These are phyloP conservation scores for Bidens hawaiensis DNA, from an alignment of 140 eudicot species.

Conservation along the genomic window DNA sequence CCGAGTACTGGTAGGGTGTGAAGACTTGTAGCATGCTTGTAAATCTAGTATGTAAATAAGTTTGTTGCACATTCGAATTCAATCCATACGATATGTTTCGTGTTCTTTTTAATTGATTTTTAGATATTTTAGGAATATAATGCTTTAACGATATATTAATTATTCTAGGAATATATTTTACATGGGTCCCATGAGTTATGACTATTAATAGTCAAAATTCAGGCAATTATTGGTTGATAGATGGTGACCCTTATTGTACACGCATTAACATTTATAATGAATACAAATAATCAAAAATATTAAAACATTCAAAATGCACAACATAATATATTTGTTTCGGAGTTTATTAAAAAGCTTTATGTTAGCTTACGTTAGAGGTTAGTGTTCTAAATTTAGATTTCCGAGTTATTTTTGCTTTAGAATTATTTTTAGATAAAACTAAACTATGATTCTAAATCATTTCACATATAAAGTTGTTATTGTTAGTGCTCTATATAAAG, in stretches of 20 bases:
- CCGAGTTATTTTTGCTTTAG: too few relatives aligned
- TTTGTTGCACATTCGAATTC: background rate
- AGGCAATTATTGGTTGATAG: constrained; percentile 15
- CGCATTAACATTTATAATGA: background rate
- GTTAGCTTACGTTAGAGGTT: too few relatives aligned
- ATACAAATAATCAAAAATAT: background rate
- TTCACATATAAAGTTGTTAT: too few relatives aligned
- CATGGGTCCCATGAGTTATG: constrained; percentile 6
- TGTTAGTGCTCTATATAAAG: too few relatives aligned
- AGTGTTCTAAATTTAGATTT: too few relatives aligned
- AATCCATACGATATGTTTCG: background rate
- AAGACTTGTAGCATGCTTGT: too few relatives aligned
- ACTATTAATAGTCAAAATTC: background rate
- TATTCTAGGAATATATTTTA: background rate
- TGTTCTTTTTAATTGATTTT: background rate
- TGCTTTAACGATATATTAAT: background rate
- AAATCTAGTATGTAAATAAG: too few relatives aligned
- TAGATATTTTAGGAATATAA: too few relatives aligned
- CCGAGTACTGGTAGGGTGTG: too few relatives aligned
- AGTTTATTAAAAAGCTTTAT: too few relatives aligned
- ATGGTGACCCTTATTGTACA: constrained; percentile 8
- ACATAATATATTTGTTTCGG: background rate
- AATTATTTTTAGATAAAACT: too few relatives aligned
- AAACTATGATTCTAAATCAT: too few relatives aligned
- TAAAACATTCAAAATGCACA: background rate